Evolutionary conservation across 805 yeast species (phyloP).

Genomic region (Cyberlindnera suaveolens): DNA sequence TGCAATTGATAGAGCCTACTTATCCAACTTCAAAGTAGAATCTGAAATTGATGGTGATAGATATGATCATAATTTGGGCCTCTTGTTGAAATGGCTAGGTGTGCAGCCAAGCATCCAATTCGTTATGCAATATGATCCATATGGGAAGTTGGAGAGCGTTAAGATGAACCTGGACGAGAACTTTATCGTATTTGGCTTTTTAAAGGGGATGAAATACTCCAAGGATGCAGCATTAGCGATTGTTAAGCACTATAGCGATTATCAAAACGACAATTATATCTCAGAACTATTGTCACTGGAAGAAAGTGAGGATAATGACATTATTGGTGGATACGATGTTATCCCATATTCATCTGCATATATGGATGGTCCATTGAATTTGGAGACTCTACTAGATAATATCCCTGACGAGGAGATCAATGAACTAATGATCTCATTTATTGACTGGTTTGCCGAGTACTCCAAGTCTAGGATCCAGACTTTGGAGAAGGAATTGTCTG

Average conservation of each 20-base stretch:
- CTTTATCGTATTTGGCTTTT: conserved; percentile 28
- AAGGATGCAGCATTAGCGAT: conserved; percentile 15
- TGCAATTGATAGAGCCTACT: conserved; percentile 25
- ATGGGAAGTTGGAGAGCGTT: conserved; percentile 14
- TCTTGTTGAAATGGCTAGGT: conserved; percentile 30
- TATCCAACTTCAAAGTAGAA: conserved; percentile 4
- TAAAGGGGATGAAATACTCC: conserved; percentile 17
- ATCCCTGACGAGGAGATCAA: conserved; percentile 17
- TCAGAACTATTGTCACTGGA: conserved; percentile 12
- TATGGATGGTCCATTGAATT: conserved; percentile 10
- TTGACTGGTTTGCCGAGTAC: conserved; percentile 16
- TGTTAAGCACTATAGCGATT: conserved; percentile 10
- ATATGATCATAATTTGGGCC: conserved; percentile 17
- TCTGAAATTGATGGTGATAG: conserved; percentile 6
- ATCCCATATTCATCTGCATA: conserved; percentile 16
- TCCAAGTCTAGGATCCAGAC: conserved; percentile 4
- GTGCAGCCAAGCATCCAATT: conserved; percentile 37
- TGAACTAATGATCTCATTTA: conserved; percentile 14
- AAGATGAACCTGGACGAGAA: conserved; percentile 27
- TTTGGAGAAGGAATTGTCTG: conserved; percentile 1
- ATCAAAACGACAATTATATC: conserved; percentile 8
- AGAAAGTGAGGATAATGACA: conserved; percentile 17
- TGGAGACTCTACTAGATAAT: conserved; percentile 9
- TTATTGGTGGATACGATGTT: conserved; percentile 15
- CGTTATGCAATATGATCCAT: conserved; percentile 19